Evolutionary conservation across 495 filamentous ascomycete genomes (phyloP), one percentile per base, ranked within the genome.

Genomic region (Margaritispora aquatica): DNA sequence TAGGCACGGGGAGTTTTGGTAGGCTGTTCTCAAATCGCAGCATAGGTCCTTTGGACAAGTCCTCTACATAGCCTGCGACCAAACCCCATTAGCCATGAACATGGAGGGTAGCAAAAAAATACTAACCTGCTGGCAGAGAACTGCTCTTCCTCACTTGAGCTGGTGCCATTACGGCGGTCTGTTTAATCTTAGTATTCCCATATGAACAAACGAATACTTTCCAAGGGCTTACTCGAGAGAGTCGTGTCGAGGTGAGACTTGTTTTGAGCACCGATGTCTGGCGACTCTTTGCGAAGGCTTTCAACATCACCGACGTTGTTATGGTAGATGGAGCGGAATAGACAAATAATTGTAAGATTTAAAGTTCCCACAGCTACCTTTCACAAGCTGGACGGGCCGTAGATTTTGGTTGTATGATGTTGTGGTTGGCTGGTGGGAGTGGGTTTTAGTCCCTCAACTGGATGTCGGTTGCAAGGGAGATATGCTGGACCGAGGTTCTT

Each of bases 21-120:
- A 99, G 84, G 23, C 92, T 97, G 36, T 97, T 90, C 74, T 99
- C 91, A 74, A 94, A 99, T 47, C 95, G 87, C 62, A 97, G 86
- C 89, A 96, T 96, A 20, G 85, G 81, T 62, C 92, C 91, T 73
- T 95, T 96, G 63, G 87, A 87, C 68, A 80, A 80, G 73, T 99
- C 92, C 75, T 97, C 95, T 66, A 79, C 86, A 79, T 97, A 97
- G 57, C 90, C 94, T 94, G 63, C n/a, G n/a, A n/a, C 5, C 49
- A 26, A 49, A 64, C 15, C 26, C 49, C n/a, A 59, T 58, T 57
- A 59, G 26, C 23, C 47, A n/a, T 60, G 27, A 57, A 51, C 29
- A 51, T 53, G 19, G 51, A 36, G 51, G 60, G 63, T 66, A 56
- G 50, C 21, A 51, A 9, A 59, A 63, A 20, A 26, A 60, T 20